Conservation (phyloP, 345 rosid genomes). For the Hypericum androsaemum region DNA sequence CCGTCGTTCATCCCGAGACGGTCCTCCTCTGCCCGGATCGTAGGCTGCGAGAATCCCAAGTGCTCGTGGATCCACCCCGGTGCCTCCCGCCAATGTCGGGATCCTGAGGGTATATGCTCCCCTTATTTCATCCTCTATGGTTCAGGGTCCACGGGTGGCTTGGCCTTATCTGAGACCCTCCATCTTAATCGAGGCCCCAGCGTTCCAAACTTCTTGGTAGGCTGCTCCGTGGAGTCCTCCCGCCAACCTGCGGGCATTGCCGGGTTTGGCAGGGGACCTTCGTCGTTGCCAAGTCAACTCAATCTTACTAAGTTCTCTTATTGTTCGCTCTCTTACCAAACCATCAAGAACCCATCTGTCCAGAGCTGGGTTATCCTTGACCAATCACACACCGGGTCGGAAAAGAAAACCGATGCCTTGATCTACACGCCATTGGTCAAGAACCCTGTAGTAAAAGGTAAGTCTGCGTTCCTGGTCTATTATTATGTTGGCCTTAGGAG, state of each 20-base stretch:
- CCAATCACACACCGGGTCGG: conserved; percentile 13
- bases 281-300: conserved; percentile 30
- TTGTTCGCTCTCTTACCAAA: conserved; percentile 29
- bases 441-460: conserved; percentile 15
- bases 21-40: conserved; percentile 24
- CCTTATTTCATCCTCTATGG: conserved; percentile 30
- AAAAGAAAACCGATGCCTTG: conserved; percentile 18
- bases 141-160: conserved; percentile 26
- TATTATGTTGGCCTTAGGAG: conserved; percentile 29
- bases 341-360: conserved; percentile 17
- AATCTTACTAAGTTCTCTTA: conserved; percentile 31
- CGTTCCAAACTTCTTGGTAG: conserved; percentile 22
- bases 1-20: conserved; percentile 24
- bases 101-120: conserved; percentile 21
- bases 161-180: conserved; percentile 30
- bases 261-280: conserved; percentile 30
- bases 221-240: conserved; percentile 34
- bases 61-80: conserved; percentile 33
- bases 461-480: conserved; percentile 13
- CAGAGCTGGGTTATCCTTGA: conserved; percentile 20
- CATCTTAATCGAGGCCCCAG: conserved; percentile 9
- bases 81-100: conserved; percentile 3
- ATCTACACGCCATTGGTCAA: conserved; percentile 25
- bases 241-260: conserved; percentile 32
- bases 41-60: conserved; percentile 35